phyloP scores from a whole-genome alignment of 805 yeast genomes.

The Candida vaughaniae region DNA sequence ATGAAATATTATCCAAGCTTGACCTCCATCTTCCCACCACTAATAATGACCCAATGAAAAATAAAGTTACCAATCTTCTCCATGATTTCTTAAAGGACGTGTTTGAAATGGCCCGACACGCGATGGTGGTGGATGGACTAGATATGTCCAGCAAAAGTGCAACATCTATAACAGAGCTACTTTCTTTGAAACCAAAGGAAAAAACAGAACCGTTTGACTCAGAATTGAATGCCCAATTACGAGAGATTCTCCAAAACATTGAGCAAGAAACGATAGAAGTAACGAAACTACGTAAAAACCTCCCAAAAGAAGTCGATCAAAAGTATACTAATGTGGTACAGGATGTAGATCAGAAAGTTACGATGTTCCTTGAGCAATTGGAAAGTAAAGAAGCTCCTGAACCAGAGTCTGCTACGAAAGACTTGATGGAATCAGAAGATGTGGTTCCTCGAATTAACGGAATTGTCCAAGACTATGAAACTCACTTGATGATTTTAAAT shows the following conservation, averaged over 20 bases:
- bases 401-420: conserved; percentile 10
- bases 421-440: conserved; percentile 9
- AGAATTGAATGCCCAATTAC: conserved; percentile 56
- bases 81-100: conserved; percentile 48
- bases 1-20: conserved; percentile 44
- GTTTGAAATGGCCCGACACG: conserved; percentile 56
- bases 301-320: conserved; percentile 44
- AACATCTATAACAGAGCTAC: conserved; percentile 20
- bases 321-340: conserved; percentile 35
- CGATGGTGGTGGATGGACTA: conserved; percentile 58
- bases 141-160: conserved; percentile 25
- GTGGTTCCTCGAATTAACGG: conserved; percentile 14
- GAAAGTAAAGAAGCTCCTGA: conserved; percentile 11
- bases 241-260: conserved; percentile 56
- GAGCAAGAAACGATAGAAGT: conserved; percentile 62
- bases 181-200: conserved; percentile 29
- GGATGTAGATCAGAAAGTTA: conserved; percentile 30
- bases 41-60: conserved; percentile 45
- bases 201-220: conserved; percentile 71
- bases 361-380: conserved; percentile 22
- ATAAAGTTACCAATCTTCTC: conserved; percentile 42
- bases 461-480: conserved; percentile 24
- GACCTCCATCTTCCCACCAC: conserved; percentile 48
- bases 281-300: conserved; percentile 51
- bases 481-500: conserved; percentile 26